Percentiles rank a stretch among this genome's conserved stretches.
These are phyloP conservation scores for Cinnamomum chago DNA, from an alignment of 164 flowering plant genomes.

Conservation along the genomic window DNA sequence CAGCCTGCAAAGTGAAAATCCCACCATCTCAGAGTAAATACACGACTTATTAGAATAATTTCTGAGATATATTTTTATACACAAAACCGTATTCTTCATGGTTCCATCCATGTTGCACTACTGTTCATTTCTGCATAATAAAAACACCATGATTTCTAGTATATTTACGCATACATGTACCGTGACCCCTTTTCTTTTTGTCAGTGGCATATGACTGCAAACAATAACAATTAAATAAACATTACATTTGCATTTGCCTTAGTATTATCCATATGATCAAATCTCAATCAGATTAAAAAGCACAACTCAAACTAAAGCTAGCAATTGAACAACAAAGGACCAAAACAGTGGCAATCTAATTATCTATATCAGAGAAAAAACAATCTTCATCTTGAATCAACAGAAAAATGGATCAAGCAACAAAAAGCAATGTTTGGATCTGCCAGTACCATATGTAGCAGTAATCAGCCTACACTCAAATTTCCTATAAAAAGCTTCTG, in stretches of 20 bases:
- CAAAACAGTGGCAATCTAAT: not conserved
- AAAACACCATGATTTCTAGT: not conserved
- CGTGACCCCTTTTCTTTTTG: not conserved
- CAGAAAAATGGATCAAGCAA: no score
- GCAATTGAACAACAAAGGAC: not conserved
- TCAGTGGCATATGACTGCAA: not conserved
- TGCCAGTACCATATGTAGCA: not conserved
- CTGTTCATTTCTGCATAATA: not conserved
- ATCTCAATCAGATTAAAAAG: not conserved
- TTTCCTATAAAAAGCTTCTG: not conserved
- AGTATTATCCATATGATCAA: not conserved
- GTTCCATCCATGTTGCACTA: not conserved
- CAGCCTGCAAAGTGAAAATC: conserved; percentile 53
- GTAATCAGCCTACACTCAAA: not conserved
- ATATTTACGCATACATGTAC: not conserved
- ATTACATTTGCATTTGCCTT: not conserved
- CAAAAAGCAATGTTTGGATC: not conserved
- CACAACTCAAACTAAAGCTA: not conserved
- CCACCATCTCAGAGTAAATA: not conserved
- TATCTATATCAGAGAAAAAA: not conserved
- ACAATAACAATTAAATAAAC: not conserved
- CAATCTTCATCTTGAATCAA: no score
- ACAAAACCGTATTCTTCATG: not conserved
- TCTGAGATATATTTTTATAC: not conserved
- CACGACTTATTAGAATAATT: not conserved